Evolutionary conservation across 2,329 filamentous ascomycete species (phyloP).

Genomic region (Amylocarpus encephaloides): DNA sequence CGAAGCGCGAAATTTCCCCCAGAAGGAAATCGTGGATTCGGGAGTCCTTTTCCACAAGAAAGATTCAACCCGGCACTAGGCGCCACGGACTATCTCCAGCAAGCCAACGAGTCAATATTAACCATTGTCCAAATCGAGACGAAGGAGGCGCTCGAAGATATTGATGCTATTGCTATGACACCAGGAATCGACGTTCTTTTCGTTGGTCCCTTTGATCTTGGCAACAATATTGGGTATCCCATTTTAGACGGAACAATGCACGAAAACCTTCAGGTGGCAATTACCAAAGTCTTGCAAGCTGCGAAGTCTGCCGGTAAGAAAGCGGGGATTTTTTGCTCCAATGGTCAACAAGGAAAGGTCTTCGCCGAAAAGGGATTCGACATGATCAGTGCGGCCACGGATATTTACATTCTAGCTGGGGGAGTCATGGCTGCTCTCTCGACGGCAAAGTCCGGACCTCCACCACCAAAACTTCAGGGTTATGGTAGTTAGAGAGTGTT

Average conservation of each 20-base stretch:
- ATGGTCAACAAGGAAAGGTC: conserved; percentile 47
- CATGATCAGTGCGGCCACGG: conserved; percentile 54
- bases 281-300: conserved; percentile 51
- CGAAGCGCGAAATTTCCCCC: conserved; percentile 51
- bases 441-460: conserved; percentile 35
- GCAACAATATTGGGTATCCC: conserved; percentile 54
- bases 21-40: conserved; percentile 47
- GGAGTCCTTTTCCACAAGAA: conserved; percentile 48
- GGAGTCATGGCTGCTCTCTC: conserved; percentile 42
- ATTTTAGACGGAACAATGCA: conserved; percentile 55
- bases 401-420: conserved; percentile 45
- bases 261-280: conserved; percentile 52
- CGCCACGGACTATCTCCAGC: conserved; percentile 49
- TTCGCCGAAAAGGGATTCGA: conserved; percentile 53
- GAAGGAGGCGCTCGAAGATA: conserved; percentile 50
- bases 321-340: conserved; percentile 53
- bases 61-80: conserved; percentile 42
- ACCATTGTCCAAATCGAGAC: conserved; percentile 66
- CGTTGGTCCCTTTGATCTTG: conserved; percentile 61
- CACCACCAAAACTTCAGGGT: conserved; percentile 17
- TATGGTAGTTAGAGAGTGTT: conserved; percentile 2
- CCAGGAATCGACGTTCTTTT: conserved; percentile 58
- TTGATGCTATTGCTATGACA: conserved; percentile 56
- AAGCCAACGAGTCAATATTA: conserved; percentile 50
- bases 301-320: conserved; percentile 59